These are phyloP conservation scores for Gamarada debralockiae DNA, from an alignment of 495 filamentous ascomycete genomes.

Conservation along the genomic window DNA sequence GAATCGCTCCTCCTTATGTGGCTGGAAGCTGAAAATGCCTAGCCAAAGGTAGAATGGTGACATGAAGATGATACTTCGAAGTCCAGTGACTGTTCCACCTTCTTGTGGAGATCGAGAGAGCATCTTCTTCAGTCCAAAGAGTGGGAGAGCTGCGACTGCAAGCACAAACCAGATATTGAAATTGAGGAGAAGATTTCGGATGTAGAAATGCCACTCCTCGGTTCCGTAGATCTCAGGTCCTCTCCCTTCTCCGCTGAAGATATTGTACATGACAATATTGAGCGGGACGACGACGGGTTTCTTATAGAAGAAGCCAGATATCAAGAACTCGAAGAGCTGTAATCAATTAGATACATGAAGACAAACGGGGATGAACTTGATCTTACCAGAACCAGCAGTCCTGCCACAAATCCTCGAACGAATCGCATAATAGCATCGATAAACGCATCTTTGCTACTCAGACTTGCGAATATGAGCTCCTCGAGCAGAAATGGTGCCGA, in stretches of 20 bases:
- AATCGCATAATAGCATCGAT: conserved; percentile 53
- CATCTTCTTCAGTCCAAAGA: conserved; percentile 46
- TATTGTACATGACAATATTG: conserved; percentile 95
- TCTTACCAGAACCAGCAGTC: conserved; percentile 68
- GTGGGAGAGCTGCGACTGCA: conserved; percentile 68
- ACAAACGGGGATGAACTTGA: background rate
- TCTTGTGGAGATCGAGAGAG: conserved; percentile 35
- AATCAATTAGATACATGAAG: background rate
- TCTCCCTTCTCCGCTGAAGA: conserved; percentile 70
- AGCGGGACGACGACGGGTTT: conserved; percentile 74
- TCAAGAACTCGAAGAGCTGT: conserved; percentile 14
- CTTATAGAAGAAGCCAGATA: conserved; percentile 64
- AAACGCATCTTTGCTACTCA: conserved; percentile 53
- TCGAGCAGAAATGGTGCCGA: conserved; percentile 79
- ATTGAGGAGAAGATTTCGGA: conserved; percentile 87
- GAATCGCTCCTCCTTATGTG: conserved; percentile 98
- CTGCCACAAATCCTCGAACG: conserved; percentile 62
- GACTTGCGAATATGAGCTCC: conserved; percentile 59
- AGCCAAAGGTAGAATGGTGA: conserved; percentile 95
- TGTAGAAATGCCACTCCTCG: conserved; percentile 96
- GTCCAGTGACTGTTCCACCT: conserved; percentile 36
- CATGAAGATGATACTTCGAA: conserved; percentile 72
- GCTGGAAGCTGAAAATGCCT: conserved; percentile 81
- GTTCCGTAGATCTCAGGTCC: conserved; percentile 95
- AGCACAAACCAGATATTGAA: conserved; percentile 93